These are phyloP conservation scores for Eragrostis curvula DNA, from an alignment of 176 grass and related monocot genomes.

Conservation along the genomic window DNA sequence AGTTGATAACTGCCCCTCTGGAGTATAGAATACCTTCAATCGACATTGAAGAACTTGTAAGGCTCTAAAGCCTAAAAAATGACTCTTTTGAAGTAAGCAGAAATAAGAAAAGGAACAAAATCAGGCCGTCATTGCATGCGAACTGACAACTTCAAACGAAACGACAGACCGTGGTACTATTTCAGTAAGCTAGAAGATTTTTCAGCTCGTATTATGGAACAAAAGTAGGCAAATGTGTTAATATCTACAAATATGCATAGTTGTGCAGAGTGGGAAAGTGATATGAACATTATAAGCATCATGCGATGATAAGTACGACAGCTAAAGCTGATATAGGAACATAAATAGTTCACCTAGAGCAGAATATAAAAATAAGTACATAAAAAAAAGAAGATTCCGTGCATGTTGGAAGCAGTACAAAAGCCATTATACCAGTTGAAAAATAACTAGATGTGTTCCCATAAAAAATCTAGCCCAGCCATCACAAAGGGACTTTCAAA, in stretches of 20 bases:
- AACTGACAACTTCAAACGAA: slow-evolving; percentile 18
- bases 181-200: not conserved
- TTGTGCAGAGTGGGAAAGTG: not conserved
- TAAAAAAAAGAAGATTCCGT: not conserved
- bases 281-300: not conserved
- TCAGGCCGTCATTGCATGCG: not conserved
- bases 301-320: slow-evolving; percentile 15
- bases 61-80: slow-evolving; percentile 6
- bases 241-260: slow-evolving; percentile 13
- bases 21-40: slow-evolving; percentile 86
- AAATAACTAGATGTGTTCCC: not conserved
- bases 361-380: slow-evolving; percentile 30
- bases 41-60: slow-evolving; percentile 34
- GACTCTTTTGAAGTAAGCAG: slow-evolving; percentile 18
- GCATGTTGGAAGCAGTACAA: not conserved
- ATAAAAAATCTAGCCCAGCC: not conserved
- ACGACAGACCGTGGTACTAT: not conserved
- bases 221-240: not conserved
- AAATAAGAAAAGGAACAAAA: slow-evolving; percentile 36
- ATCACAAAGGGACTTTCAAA: slow-evolving; percentile 2
- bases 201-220: not conserved
- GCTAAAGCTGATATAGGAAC: slow-evolving; percentile 15
- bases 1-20: slow-evolving; percentile 79
- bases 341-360: slow-evolving; percentile 3
- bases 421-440: slow-evolving; percentile 20